Percentiles rank a stretch among this genome's conserved stretches.
Evolutionary conservation across 805 yeast genomes (phyloP).

Genomic region (Priceomyces melissophilus): DNA sequence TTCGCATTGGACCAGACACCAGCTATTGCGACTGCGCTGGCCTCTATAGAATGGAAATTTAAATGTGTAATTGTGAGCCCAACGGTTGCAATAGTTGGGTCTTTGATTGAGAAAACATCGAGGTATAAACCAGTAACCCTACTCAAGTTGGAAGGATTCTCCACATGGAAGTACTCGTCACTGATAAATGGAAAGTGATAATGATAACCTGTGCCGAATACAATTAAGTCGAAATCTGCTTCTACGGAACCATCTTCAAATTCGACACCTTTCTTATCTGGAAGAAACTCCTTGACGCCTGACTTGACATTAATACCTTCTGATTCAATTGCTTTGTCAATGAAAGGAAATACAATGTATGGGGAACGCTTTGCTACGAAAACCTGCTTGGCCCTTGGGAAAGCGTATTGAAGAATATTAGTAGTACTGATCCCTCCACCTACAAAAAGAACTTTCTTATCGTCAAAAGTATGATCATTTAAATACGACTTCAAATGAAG

Average conservation of each 20-base stretch:
- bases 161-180: slow-evolving; percentile 18
- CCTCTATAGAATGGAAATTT: slow-evolving; percentile 49
- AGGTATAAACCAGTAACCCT: slow-evolving; percentile 38
- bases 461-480: slow-evolving; percentile 39
- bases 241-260: slow-evolving; percentile 24
- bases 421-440: slow-evolving; percentile 42
- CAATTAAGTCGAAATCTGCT: slow-evolving; percentile 32
- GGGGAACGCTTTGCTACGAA: slow-evolving; percentile 26
- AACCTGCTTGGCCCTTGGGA: slow-evolving; percentile 22
- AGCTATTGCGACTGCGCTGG: slow-evolving; percentile 50
- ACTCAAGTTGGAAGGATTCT: slow-evolving; percentile 22
- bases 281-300: slow-evolving; percentile 17
- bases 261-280: slow-evolving; percentile 20
- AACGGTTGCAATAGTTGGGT: slow-evolving; percentile 40
- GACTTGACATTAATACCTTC: slow-evolving; percentile 30
- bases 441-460: slow-evolving; percentile 38
- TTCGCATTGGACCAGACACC: slow-evolving; percentile 48
- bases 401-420: slow-evolving; percentile 42
- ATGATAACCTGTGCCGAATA: slow-evolving; percentile 52
- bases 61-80: slow-evolving; percentile 43
- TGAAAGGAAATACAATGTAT: slow-evolving; percentile 29
- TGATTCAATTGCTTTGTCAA: slow-evolving; percentile 35
- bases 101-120: slow-evolving; percentile 37
- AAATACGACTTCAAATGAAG: slow-evolving; percentile 58
- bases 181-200: slow-evolving; percentile 41